These are phyloP conservation scores for Vicia faba DNA, from an alignment of 306 rosid species.

Conservation along the genomic window DNA sequence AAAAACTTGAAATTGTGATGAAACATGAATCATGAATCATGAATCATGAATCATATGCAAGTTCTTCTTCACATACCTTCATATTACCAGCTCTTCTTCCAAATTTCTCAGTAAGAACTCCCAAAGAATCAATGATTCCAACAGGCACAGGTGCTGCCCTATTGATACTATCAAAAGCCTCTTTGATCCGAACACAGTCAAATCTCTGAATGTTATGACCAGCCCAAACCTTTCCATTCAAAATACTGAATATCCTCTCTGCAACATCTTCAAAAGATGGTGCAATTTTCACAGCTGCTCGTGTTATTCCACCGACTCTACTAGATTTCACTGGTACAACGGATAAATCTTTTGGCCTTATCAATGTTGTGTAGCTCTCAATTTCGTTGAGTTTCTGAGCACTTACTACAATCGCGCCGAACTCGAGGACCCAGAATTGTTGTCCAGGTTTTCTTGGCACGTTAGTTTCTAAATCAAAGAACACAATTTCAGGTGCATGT, in stretches of 20 bases:
- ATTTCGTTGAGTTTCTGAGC: slow-evolving; percentile 73
- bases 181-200: slow-evolving; percentile 83
- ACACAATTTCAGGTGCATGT: slow-evolving; percentile 65
- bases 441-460: slow-evolving; percentile 75
- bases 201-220: slow-evolving; percentile 89
- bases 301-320: slow-evolving; percentile 79
- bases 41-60: background rate
- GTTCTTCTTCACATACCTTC: slow-evolving; percentile 60
- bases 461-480: slow-evolving; percentile 93
- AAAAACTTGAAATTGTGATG: slow-evolving; percentile 14
- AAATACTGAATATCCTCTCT: slow-evolving; percentile 64
- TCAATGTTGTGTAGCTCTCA: slow-evolving; percentile 71
- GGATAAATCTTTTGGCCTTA: slow-evolving; percentile 67
- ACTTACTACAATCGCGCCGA: slow-evolving; percentile 86
- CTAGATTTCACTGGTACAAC: slow-evolving; percentile 59
- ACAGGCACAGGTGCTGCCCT: slow-evolving; percentile 65
- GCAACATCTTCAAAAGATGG: slow-evolving; percentile 83
- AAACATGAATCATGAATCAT: background rate
- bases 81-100: slow-evolving; percentile 97
- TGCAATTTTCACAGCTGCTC: slow-evolving; percentile 62
- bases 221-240: slow-evolving; percentile 92
- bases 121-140: slow-evolving; percentile 79
- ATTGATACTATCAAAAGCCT: slow-evolving; percentile 67
- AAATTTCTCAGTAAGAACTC: slow-evolving; percentile 62
- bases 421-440: slow-evolving; percentile 73